Evolutionary conservation across 1,284 basidiomycete genomes (phyloP).

Genomic region (Microbotryum violaceum): DNA sequence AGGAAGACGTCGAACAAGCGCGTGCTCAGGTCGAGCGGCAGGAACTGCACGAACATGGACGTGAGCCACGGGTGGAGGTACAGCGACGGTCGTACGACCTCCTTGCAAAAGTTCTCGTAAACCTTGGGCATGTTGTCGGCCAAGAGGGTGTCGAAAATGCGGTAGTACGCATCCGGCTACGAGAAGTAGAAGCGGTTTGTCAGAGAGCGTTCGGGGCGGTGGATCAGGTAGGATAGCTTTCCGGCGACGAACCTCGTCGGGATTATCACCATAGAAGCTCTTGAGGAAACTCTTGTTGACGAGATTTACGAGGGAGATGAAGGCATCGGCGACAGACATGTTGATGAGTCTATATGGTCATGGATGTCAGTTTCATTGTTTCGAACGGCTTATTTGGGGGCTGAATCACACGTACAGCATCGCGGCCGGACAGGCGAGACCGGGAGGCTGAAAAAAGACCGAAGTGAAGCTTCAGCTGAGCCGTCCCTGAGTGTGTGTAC

Average conservation of each 20-base stretch:
- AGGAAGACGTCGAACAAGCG: slow-evolving; percentile 53
- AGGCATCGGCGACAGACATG: slow-evolving; percentile 65
- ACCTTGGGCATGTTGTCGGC: slow-evolving; percentile 92
- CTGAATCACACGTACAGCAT: slow-evolving; percentile 49
- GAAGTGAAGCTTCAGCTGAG: neutral
- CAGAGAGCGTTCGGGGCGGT: neutral
- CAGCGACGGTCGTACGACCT: slow-evolving; percentile 60
- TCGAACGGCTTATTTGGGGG: neutral
- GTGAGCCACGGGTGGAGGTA: slow-evolving; percentile 71
- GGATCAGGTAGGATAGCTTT: no score
- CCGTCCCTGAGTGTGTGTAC: neutral
- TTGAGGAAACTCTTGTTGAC: slow-evolving; percentile 75
- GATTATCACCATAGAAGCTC: slow-evolving; percentile 69
- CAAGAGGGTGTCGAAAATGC: slow-evolving; percentile 84
- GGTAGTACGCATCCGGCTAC: slow-evolving; percentile 41
- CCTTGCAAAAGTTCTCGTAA: slow-evolving; percentile 36
- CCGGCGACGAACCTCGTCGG: slow-evolving; percentile 63
- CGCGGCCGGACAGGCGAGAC: slow-evolving; percentile 33
- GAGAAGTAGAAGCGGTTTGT: no score
- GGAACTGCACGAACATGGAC: slow-evolving; percentile 58
- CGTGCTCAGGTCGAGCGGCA: slow-evolving; percentile 35
- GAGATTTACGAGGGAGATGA: slow-evolving; percentile 80
- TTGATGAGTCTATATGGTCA: slow-evolving; percentile 55
- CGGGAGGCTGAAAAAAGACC: slow-evolving; percentile 10
- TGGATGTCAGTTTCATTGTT: slow-evolving; percentile 1